A percentile compares a stretch with the other conserved stretches of the same genome.
These are phyloP conservation scores for Yarrowia sp. DNA, from an alignment of 805 yeast species.

Conservation along the genomic window DNA sequence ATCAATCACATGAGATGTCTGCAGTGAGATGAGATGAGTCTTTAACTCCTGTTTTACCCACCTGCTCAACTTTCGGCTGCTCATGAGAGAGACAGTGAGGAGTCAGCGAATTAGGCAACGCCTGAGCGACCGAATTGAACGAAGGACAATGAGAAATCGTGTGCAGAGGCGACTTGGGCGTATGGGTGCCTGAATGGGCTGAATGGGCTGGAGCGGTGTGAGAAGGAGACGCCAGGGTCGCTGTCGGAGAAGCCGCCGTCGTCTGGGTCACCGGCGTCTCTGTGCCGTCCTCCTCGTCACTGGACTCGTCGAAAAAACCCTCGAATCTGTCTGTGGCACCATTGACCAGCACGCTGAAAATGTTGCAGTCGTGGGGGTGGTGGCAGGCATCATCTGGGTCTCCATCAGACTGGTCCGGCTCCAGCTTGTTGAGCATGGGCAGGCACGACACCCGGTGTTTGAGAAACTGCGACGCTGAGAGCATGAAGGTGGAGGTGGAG, in stretches of 20 bases:
- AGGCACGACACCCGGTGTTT: conserved; percentile 19
- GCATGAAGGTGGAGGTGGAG: neutral
- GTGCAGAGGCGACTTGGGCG: neutral
- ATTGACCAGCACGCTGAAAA: conserved; percentile 20
- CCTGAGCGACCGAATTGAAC: neutral
- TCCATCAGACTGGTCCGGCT: neutral
- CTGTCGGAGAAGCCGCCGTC: neutral
- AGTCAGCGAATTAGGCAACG: neutral
- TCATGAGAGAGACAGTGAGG: conserved; percentile 4
- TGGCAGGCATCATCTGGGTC: conserved; percentile 22
- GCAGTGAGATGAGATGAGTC: too few species aligned
- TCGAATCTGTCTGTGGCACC: conserved; percentile 9
- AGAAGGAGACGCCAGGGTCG: neutral
- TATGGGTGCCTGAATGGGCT: neutral
- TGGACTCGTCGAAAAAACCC: conserved; percentile 13
- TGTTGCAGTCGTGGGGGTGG: conserved; percentile 21
- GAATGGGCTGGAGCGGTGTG: neutral
- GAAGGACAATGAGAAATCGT: neutral
- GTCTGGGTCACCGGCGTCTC: neutral
- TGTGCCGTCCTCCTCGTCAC: neutral
- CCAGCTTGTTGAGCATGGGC: conserved; percentile 7
- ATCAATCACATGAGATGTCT: too few species aligned
- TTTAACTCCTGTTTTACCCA: too few species aligned
- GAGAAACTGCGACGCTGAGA: conserved; percentile 33
- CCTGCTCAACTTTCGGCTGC: too few species aligned